Base-by-base conservation (phyloP, 768 basidiomycete genomes). In the Suillus cothurnatus region DNA sequence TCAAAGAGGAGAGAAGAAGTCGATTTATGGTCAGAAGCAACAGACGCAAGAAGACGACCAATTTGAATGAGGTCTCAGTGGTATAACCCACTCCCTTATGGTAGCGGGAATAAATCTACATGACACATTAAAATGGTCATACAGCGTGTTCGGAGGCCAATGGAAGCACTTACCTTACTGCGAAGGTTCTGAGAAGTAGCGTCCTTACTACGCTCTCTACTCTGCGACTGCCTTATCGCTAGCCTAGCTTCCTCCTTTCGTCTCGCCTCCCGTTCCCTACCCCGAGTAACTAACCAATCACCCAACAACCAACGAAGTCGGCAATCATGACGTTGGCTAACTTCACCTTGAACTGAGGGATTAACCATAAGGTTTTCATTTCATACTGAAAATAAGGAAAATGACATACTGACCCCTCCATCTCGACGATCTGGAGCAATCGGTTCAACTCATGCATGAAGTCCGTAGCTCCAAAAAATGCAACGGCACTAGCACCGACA, bases 401-500 rank as follows among this genome's bases (percentile, higher is more conserved):
- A n/a, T n/a, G n/a, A n/a, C n/a, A n/a, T n/a, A n/a, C n/a, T n/a
- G n/a, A n/a, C n/a, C n/a, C n/a, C n/a, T n/a, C n/a, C n/a, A n/a
- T n/a, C n/a, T n/a, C n/a, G n/a, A n/a, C n/a, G n/a, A n/a, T n/a
- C 77, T 99, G 97, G 53, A 99, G 83, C 97, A 97, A 99, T 31
- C 93, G 82, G 74, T 97, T 99, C 66, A 97, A 73, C 79, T 99
- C 97, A 2, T 97, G 97, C 73, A 97, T 81, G 70, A 99, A 91
- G 74, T 99, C 95, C 1, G 93, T 95, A 6, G 97, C 88, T 36
- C 97, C 97, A 12, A 86, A 92, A 78, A 98, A 94, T 12, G 97
- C 97, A 6, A 99, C 96, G 3, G 88, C 85, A 62, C 88, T 88
- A 34, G 95, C 97, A 15, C 92, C 94, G 47, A 97, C 81, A 15